These are phyloP conservation scores for Mycena alexandri DNA, from an alignment of 768 basidiomycete genomes.

Conservation along the genomic window DNA sequence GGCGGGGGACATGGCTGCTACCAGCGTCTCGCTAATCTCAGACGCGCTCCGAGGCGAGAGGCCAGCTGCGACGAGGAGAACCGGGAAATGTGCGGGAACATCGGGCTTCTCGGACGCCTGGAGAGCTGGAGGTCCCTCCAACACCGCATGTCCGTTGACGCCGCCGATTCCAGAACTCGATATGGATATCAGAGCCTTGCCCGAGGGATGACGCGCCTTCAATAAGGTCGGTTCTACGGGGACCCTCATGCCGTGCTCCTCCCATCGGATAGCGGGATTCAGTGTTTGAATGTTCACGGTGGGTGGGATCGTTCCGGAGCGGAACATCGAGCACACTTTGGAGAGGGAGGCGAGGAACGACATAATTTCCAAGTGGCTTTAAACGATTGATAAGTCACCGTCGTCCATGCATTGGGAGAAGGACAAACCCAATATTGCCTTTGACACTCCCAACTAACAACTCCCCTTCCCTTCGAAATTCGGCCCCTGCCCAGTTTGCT, in stretches of 20 bases:
- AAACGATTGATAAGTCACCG: too few species aligned
- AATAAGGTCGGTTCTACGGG: background rate
- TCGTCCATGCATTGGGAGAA: background rate
- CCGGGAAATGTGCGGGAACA: slow-evolving; percentile 20
- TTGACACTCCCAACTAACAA: slow-evolving; percentile 10
- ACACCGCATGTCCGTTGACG: slow-evolving; percentile 55
- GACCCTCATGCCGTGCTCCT: background rate
- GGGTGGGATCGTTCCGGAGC: slow-evolving; percentile 10
- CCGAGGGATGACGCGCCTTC: background rate
- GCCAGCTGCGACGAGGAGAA: slow-evolving; percentile 51
- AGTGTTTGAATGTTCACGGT: slow-evolving; percentile 1
- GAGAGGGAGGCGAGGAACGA: slow-evolving; percentile 22
- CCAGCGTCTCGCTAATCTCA: slow-evolving; percentile 13
- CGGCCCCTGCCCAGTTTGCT: slow-evolving; percentile 1
- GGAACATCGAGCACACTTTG: slow-evolving; percentile 11
- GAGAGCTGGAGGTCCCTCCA: slow-evolving; percentile 50
- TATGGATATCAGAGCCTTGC: slow-evolving; percentile 52
- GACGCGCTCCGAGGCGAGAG: slow-evolving; percentile 51
- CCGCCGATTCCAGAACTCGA: slow-evolving; percentile 61
- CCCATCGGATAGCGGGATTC: slow-evolving; percentile 11
- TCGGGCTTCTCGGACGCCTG: background rate
- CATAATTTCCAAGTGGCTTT: slow-evolving; percentile 14
- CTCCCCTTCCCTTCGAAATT: background rate
- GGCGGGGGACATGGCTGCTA: too few species aligned
- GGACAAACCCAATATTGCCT: slow-evolving; percentile 25